Evolutionary conservation across 139 green algal genomes (phyloP), one percentile per base, ranked within the genome.

Genomic region (Pedinophyceae sp.): DNA sequence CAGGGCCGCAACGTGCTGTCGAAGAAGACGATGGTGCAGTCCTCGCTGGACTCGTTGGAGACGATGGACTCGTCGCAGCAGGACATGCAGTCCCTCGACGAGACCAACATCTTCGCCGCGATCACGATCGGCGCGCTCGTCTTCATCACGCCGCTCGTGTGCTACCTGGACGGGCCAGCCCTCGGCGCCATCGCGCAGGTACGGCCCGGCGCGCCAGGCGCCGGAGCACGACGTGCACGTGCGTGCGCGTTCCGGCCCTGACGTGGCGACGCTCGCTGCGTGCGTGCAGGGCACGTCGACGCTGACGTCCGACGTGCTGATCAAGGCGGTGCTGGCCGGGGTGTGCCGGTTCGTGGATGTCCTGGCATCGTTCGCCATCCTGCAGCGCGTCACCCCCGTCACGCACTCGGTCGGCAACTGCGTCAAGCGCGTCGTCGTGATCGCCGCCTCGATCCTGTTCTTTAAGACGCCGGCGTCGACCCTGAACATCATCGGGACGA

Each of bases 341-440:
- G 15, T 96, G 28, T 89, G 76, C 71, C 98, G 98, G 80, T 91
- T 98, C 61, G 55, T 75, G 34, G 98, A 98, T 69, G 91, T 98
- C 75, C 85, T 94, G 77, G 67, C 91, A 50, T 26, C 73, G 2
- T 93, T 89, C 74, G 84, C 92, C 78, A 92, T 93, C 57, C 70
- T 93, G 41, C 56, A 72, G 55, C 67, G 80, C 10, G 88, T 99
- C 20, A 81, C 74, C 2, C 91, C 91, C 1, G 92, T 99, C 24
- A 95, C 91, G 13, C 91, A 99, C 76, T 95, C 86, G 43, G 88
- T 98, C 30, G 91, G 91, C 67, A 98, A 98, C 79, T 97, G 91
- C 60, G 76, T 97, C 23, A 97, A 97, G 82, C 72, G 89, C 7
- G 87, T 97, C 28, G 79, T 95, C 41, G 88, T 97, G 30, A 97